Evolutionary conservation across 108 stramenopile genomes (phyloP).

Genomic region (Cyclostephanos invisitatus): DNA sequence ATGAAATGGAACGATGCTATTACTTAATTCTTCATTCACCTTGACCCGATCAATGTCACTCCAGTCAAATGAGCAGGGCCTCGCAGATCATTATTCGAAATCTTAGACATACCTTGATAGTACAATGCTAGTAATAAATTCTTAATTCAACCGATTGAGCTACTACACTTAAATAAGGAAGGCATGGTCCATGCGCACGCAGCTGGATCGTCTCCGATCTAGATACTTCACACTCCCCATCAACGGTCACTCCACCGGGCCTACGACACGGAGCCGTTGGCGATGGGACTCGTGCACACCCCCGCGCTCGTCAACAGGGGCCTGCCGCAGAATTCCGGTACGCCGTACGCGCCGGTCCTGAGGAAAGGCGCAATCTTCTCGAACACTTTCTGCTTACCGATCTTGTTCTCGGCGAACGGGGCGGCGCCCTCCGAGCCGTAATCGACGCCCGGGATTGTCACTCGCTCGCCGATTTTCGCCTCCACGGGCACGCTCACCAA

Average conservation of each 20-base stretch:
- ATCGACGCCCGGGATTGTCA: conserved; percentile 78
- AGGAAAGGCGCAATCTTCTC: conserved; percentile 93
- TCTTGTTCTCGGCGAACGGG: conserved; percentile 90
- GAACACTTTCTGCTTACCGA: conserved; percentile 98
- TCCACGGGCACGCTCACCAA: conserved; percentile 92
- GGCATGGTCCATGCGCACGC: too few relatives aligned
- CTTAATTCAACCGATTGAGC: too few relatives aligned
- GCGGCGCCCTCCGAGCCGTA: conserved; percentile 82
- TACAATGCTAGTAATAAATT: too few relatives aligned
- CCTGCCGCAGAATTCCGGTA: conserved; percentile 81
- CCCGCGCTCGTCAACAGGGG: conserved; percentile 90
- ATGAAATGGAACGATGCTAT: too few relatives aligned
- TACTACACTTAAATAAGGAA: too few relatives aligned
- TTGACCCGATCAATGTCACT: too few relatives aligned
- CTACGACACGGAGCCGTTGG: conserved; percentile 69
- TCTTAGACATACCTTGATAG: too few relatives aligned
- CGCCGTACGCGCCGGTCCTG: conserved; percentile 82
- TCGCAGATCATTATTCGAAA: too few relatives aligned
- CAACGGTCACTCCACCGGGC: background rate
- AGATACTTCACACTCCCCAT: too few relatives aligned
- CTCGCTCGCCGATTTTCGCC: conserved; percentile 91
- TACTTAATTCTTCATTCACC: too few relatives aligned
- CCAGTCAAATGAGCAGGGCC: too few relatives aligned
- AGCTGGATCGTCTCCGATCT: too few relatives aligned
- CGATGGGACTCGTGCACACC: conserved; percentile 83